These are phyloP conservation scores for Ustilago esculenta DNA, from an alignment of 1,284 basidiomycete species.

Conservation along the genomic window DNA sequence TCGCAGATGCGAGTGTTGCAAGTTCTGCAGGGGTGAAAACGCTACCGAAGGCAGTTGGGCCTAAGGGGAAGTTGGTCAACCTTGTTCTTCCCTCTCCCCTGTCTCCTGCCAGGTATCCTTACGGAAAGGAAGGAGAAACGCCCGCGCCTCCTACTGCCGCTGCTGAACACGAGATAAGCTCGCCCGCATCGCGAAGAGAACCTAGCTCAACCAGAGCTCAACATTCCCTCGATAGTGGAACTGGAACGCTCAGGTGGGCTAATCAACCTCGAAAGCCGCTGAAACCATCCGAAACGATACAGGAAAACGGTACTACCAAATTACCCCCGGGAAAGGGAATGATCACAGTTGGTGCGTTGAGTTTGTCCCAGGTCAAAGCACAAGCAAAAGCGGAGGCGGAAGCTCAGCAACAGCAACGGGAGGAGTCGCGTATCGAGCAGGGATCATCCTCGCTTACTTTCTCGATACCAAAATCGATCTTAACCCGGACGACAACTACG, in stretches of 20 bases:
- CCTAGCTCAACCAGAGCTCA: background rate
- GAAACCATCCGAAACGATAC: background rate
- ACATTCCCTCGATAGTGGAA: too few relatives aligned
- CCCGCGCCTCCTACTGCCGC: background rate
- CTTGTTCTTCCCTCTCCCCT: slow-evolving; percentile 39
- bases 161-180: background rate
- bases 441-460: too few relatives aligned
- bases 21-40: background rate
- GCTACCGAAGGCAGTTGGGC: slow-evolving; percentile 26
- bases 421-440: background rate
- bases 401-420: background rate
- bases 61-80: slow-evolving; percentile 46
- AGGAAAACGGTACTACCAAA: background rate
- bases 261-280: background rate
- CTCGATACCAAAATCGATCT: too few relatives aligned
- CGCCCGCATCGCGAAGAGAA: background rate
- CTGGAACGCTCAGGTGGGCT: slow-evolving; percentile 9
- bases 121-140: slow-evolving; percentile 30
- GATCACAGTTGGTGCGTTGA: slow-evolving; percentile 27
- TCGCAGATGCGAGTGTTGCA: slow-evolving; percentile 29
- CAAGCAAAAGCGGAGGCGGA: slow-evolving; percentile 4
- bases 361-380: slow-evolving; percentile 18
- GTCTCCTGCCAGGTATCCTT: slow-evolving; percentile 42
- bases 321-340: slow-evolving; percentile 16
- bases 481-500: background rate